Base-by-base conservation (phyloP, 306 rosid species). In the Pyrus betulifolia region DNA sequence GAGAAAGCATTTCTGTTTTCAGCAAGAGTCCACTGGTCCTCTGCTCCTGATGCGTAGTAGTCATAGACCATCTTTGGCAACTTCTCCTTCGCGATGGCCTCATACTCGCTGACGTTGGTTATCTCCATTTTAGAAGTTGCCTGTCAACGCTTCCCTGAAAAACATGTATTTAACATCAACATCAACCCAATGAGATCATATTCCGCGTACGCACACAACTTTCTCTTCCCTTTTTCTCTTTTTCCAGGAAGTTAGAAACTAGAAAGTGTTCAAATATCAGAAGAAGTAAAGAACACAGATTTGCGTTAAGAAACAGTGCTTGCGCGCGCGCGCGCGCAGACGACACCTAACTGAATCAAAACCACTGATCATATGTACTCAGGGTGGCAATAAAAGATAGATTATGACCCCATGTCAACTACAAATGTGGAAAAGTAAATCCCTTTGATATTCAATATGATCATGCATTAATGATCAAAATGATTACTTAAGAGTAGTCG, bases 11-110 rank as follows among this genome's bases (percentile, higher is more conserved):
- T 79, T 88, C 91, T 82, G 88, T 90, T 90, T 68, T 90, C 93
- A 21, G 80, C 80, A 72, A 90, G 85, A 82, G 96, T 77, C 96
- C 96, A 90, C 84, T 90, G 84, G 80, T 88, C 91, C 79, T 90
- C 96, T 12, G 93, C 91, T 70, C 91, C 96, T 74, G 93, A 88
- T 46, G 93, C 96, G 25, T 90, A 90, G 85, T 90, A 90, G 73
- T 90, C 93, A 75, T 31, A 90, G 76, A 0, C 91, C 91, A 85
- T 88, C 89, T 90, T 90, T 55, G 96, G 91, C 86, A 87, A 77
- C 27, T 85, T 90, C 83, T 87, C 82, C 91, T 85, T 90, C 59
- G 93, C 93, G 76, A 90, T 72, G 4, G 85, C 86, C 76, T 90
- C 90, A 77, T 90, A 90, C 86, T 88, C 96, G 11, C 51, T 84